Percentiles rank a stretch among this genome's conserved stretches.
phyloP scores from a whole-genome alignment of 2,329 filamentous ascomycete species.

The Blastomyces emzantsi region DNA sequence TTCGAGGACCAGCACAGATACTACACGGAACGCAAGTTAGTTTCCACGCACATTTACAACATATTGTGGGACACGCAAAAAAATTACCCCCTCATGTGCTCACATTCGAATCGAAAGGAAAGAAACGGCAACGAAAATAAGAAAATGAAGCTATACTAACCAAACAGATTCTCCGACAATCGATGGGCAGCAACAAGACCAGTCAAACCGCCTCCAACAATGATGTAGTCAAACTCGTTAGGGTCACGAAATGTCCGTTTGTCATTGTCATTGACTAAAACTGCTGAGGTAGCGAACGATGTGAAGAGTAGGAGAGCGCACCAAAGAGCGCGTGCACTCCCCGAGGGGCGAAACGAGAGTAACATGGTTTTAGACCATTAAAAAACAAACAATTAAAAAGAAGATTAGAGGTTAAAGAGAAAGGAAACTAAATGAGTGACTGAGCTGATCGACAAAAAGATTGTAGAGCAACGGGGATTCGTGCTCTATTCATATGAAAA shows the following conservation, averaged over 20 bases:
- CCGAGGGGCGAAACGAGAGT: constrained; percentile 4
- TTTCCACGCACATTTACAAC: background rate
- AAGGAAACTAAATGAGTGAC: background rate
- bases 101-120: background rate
- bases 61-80: background rate
- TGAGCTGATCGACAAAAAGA: background rate
- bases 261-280: background rate
- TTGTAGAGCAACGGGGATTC: background rate
- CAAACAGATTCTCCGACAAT: constrained; percentile 9
- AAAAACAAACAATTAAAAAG: background rate
- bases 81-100: background rate
- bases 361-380: constrained; percentile 8
- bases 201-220: constrained; percentile 12
- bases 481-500: background rate
- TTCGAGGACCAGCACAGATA: constrained; percentile 18
- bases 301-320: constrained; percentile 6
- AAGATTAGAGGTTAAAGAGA: background rate
- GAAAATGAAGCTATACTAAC: background rate
- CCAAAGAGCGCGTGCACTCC: background rate
- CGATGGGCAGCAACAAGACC: constrained; percentile 11
- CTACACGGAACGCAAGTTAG: constrained; percentile 8
- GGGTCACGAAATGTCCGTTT: background rate
- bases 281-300: constrained; percentile 4
- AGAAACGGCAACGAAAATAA: background rate
- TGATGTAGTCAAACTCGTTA: constrained; percentile 11